Base-by-base conservation (phyloP, 495 filamentous ascomycete genomes). In the Evernia prunastri region DNA sequence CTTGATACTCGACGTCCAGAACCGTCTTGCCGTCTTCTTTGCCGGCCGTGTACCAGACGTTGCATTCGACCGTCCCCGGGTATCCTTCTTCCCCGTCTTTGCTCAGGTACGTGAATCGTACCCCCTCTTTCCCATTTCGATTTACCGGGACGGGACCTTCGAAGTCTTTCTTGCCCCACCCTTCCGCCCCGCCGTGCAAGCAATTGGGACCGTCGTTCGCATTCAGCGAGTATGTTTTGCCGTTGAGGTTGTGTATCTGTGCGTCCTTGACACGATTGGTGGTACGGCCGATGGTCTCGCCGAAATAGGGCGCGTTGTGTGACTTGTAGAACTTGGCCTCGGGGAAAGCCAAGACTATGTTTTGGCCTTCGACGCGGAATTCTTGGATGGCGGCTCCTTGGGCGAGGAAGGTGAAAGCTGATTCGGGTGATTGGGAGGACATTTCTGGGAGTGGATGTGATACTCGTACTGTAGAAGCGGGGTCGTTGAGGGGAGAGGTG, bases 221-320 rank as follows among this genome's bases (percentile, higher is more conserved):
- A 4, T 81, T 79, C 35, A 97, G 79, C 18, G 78, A 64, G 71
- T 94, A 92, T 5, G 78, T 72, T 62, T 84, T 81, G 29, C 86
- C 86, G 74, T 96, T 96, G 56, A 97, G 75, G 25, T 80, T 78
- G 60, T 84, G 71, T 69, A 97, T 84, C 61, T 84, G 79, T 2
- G 87, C 93, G 70, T 83, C 76, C 59, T 83, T 84, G 73, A 96
- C 84, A 31, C 93, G 88, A 75, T 98, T 98, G 56, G 91, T 91
- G 13, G 94, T 84, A 37, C 93, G 89, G 27, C 93, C 93, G 71
- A 98, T 96, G 43, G 90, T 97, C 72, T 91, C 92, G 66, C 93
- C 93, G 69, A 95, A 96, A 79, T 84, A 89, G 23, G 89, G 85
- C 23, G 74, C 74, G 76, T 96, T 92, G 77, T 89, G 77, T 53